Conservation (phyloP, 176 grass and related monocot species). For the Elaeis guineensis region DNA sequence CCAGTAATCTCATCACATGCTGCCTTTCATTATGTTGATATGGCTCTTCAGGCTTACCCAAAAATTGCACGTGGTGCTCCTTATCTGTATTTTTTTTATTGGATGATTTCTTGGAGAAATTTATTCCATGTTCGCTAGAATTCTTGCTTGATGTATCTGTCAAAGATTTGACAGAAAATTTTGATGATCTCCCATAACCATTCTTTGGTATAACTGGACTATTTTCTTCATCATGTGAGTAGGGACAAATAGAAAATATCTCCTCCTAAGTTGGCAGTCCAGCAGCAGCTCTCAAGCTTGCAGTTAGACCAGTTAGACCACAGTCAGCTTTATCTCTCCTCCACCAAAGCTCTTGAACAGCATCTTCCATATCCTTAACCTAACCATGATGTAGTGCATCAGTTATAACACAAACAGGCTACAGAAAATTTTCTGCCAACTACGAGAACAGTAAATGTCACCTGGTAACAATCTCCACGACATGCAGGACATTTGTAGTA, state of each 20-base stretch:
- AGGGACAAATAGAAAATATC: slow-evolving; percentile 36
- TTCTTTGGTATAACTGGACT: slow-evolving; percentile 55
- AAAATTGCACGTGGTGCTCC: slow-evolving; percentile 36
- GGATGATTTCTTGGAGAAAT: slow-evolving; percentile 34
- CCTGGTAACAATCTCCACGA: slow-evolving; percentile 93
- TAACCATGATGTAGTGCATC: slow-evolving; percentile 17
- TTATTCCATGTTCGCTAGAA: slow-evolving; percentile 41
- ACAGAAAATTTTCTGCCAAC: not conserved
- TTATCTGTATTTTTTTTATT: slow-evolving; percentile 29
- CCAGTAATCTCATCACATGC: too few species aligned
- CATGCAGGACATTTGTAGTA: slow-evolving; percentile 81
- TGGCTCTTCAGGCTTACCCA: too few species aligned
- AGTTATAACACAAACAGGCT: not conserved
- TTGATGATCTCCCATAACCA: slow-evolving; percentile 56
- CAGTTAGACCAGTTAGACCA: slow-evolving; percentile 71
- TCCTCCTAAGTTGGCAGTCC: slow-evolving; percentile 65
- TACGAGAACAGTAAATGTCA: slow-evolving; percentile 30
- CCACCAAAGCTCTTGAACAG: slow-evolving; percentile 86
- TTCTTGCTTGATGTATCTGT: slow-evolving; percentile 46
- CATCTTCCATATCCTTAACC: slow-evolving; percentile 90
- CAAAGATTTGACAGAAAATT: slow-evolving; percentile 85
- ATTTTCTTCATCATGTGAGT: slow-evolving; percentile 59
- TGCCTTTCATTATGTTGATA: too few species aligned
- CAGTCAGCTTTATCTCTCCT: slow-evolving; percentile 61
- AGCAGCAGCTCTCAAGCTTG: slow-evolving; percentile 68